phyloP scores from a whole-genome alignment of 805 yeast species.

The Tetrapisispora nanseiensis region DNA sequence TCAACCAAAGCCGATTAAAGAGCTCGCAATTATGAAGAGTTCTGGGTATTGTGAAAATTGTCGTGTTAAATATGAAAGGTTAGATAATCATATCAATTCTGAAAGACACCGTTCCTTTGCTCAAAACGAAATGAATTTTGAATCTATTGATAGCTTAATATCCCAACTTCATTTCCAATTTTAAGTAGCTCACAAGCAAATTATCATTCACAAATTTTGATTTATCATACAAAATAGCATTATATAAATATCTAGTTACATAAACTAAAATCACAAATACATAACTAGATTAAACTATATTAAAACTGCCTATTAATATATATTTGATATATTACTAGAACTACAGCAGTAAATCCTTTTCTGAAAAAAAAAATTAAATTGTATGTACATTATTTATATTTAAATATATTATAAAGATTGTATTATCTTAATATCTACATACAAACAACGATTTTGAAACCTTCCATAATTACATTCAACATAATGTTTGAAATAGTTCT shows the following conservation, averaged over 20 bases:
- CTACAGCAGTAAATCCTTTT: neutral
- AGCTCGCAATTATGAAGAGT: constrained; percentile 7
- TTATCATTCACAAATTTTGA: neutral
- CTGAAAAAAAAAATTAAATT: too few species aligned
- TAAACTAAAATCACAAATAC: neutral
- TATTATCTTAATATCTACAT: constrained; percentile 2
- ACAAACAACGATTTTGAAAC: constrained; percentile 5
- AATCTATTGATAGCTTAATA: constrained; percentile 66
- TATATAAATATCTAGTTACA: neutral
- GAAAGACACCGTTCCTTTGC: constrained; percentile 76
- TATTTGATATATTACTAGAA: neutral
- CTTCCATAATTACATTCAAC: constrained; percentile 7
- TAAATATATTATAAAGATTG: neutral
- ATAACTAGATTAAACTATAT: neutral
- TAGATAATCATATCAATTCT: constrained; percentile 63
- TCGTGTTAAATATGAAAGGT: constrained; percentile 67
- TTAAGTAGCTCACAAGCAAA: constrained; percentile 5
- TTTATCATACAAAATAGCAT: neutral
- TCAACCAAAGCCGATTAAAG: constrained; percentile 3
- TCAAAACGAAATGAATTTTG: constrained; percentile 55
- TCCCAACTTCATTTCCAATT: constrained; percentile 29
- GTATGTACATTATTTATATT: too few species aligned
- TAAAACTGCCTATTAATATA: too few species aligned
- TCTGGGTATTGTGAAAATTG: constrained; percentile 94
- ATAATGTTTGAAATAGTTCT: constrained; percentile 15